Evolutionary conservation across 202 grass and related monocot species (phyloP), one percentile per base, ranked within the genome.

Genomic region (Elaeis oleifera): DNA sequence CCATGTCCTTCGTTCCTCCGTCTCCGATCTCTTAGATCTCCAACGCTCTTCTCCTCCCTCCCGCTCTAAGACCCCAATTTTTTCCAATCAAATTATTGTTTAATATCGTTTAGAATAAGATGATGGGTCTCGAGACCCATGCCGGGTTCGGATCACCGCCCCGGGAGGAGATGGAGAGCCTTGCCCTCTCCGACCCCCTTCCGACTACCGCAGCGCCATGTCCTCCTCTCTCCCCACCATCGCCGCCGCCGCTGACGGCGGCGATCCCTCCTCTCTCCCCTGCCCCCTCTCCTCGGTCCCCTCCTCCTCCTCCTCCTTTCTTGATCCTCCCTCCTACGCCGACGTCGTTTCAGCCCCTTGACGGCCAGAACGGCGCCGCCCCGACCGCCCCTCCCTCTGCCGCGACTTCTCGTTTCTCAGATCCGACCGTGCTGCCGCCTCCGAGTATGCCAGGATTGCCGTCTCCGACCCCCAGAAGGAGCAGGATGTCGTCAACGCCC

Each of bases 281-380:
- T 23, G 2, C 71, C 16, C 56, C 71, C 70, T 73, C 18, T 71
- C 74, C 23, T 3, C 3, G 26, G 67, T 61, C 22, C 49, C 74
- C 29, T 65, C 65, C 22, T 52, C 74, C 29, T 65, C 76, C 64
- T 85, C 87, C 32, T 89, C 87, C 58, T 97, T 92, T 71, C 83
- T 97, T 1, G 88, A 97, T 51, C 92, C 92, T 0, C 92, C 92
- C 11, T 97, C 92, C 77, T 92, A 92, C 77, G 85, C 88, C 18
- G 88, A 97, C 58, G 84, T 85, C 32, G 72, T 89, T 1, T 84
- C 48, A 73, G 68, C 23, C 56, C 28, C 77, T 76, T 61, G 71
- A 63, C 51, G 62, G 84, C 51, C 69, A 67, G 66, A 76, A 83
- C 60, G 71, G 72, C 23, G 79, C 63, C 74, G 61, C 69, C 48